A percentile compares a stretch with the other conserved stretches of the same genome.
Conservation (phyloP, 352 stramenopile genomes). For the Pythium oligandrum region DNA sequence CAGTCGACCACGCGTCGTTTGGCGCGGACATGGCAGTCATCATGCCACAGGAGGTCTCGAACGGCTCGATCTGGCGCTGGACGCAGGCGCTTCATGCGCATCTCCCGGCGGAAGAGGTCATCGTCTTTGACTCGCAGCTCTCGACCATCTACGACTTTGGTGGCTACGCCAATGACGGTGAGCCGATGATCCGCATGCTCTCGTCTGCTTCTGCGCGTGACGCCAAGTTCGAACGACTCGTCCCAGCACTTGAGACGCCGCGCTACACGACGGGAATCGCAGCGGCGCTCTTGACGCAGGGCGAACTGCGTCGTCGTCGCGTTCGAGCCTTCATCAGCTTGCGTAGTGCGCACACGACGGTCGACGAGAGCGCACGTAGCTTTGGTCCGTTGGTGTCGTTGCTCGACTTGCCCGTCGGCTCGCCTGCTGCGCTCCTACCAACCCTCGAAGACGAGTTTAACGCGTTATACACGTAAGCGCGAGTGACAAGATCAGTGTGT, state of each 20-base stretch:
- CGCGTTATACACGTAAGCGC: slow-evolving; percentile 53
- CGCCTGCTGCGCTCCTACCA: background rate
- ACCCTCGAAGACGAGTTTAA: slow-evolving; percentile 23
- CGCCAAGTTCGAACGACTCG: slow-evolving; percentile 22
- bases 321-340: slow-evolving; percentile 59
- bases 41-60: slow-evolving; percentile 36
- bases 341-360: slow-evolving; percentile 30
- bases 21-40: slow-evolving; percentile 36
- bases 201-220: slow-evolving; percentile 28
- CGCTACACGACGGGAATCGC: slow-evolving; percentile 50
- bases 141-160: slow-evolving; percentile 44
- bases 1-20: slow-evolving; percentile 21
- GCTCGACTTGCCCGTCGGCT: slow-evolving; percentile 31
- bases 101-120: slow-evolving; percentile 34
- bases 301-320: slow-evolving; percentile 41
- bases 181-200: slow-evolving; percentile 44
- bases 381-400: slow-evolving; percentile 40
- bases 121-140: slow-evolving; percentile 61
- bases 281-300: slow-evolving; percentile 58
- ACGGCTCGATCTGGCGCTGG: slow-evolving; percentile 46
- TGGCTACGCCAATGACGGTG: slow-evolving; percentile 15
- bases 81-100: slow-evolving; percentile 31
- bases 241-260: slow-evolving; percentile 46
- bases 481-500: background rate
- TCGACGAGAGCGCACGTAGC: slow-evolving; percentile 36